Conservation (phyloP, 345 rosid genomes). For the Adansonia digitata region DNA sequence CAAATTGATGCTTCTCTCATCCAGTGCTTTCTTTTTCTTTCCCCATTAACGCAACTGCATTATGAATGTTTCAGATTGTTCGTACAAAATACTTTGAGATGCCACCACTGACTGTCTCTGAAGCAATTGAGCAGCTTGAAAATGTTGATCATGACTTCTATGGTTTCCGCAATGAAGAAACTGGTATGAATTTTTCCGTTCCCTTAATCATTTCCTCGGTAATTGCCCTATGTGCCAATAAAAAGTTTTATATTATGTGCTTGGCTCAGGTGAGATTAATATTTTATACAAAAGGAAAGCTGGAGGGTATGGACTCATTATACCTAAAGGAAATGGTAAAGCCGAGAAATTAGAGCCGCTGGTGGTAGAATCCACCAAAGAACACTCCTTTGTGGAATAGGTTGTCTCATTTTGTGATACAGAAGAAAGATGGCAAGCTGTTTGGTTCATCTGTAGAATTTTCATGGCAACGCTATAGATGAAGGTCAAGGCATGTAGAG, state of each 20-base stretch:
- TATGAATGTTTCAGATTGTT: constrained; percentile 46
- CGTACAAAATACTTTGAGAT: constrained; percentile 86
- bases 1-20: not conserved
- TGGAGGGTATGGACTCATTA: constrained; percentile 87
- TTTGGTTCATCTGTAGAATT: constrained; percentile 8
- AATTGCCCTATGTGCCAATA: not conserved
- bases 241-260: constrained; percentile 7
- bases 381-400: constrained; percentile 49
- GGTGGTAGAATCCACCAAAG: constrained; percentile 46
- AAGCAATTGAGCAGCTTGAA: constrained; percentile 88
- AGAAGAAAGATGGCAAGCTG: not conserved
- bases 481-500: constrained; percentile 8
- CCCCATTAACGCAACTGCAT: not conserved
- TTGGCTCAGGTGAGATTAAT: constrained; percentile 72
- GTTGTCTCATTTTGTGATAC: not conserved
- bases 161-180: constrained; percentile 82
- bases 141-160: constrained; percentile 81
- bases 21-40: not conserved
- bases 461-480: constrained; percentile 15
- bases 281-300: constrained; percentile 76
- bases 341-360: constrained; percentile 59
- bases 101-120: constrained; percentile 79
- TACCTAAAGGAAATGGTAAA: constrained; percentile 65
- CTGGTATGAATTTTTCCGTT: constrained; percentile 42
- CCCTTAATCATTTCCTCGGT: not conserved